These are phyloP conservation scores for Phytophthora constricta DNA, from an alignment of 352 stramenopile species.

Conservation along the genomic window DNA sequence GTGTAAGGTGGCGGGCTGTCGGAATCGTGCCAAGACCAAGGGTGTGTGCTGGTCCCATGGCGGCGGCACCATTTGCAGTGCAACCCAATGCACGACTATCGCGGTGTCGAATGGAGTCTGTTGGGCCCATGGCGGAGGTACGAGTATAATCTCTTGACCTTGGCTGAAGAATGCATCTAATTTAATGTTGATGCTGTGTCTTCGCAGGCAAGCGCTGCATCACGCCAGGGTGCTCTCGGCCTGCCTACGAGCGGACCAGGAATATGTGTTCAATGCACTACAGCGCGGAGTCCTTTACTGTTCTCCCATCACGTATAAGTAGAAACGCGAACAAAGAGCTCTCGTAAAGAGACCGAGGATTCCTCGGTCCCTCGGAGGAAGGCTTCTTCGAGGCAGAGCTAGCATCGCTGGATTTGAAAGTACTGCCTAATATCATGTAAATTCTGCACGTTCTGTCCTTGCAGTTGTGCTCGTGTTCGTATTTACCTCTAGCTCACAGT, in stretches of 20 bases:
- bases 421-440: constrained; percentile 14
- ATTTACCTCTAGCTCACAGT: no score
- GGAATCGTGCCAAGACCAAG: constrained; percentile 46
- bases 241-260: constrained; percentile 66
- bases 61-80: constrained; percentile 41
- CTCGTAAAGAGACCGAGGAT: no score
- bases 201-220: constrained; percentile 52
- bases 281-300: constrained; percentile 15
- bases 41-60: constrained; percentile 47
- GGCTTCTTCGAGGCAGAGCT: no score
- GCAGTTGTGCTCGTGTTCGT: no score
- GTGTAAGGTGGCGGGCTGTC: constrained; percentile 34
- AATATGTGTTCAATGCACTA: constrained; percentile 67
- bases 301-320: no score
- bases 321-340: no score
- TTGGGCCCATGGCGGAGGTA: constrained; percentile 43
- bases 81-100: constrained; percentile 34
- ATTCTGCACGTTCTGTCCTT: not conserved
- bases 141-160: not conserved
- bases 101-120: constrained; percentile 43
- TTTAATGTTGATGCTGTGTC: not conserved
- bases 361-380: no score
- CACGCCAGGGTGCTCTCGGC: constrained; percentile 39
- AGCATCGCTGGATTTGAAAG: constrained; percentile 1
- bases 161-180: not conserved